Conservation (phyloP, 2,329 filamentous ascomycete species). For the Curvularia sp. region DNA sequence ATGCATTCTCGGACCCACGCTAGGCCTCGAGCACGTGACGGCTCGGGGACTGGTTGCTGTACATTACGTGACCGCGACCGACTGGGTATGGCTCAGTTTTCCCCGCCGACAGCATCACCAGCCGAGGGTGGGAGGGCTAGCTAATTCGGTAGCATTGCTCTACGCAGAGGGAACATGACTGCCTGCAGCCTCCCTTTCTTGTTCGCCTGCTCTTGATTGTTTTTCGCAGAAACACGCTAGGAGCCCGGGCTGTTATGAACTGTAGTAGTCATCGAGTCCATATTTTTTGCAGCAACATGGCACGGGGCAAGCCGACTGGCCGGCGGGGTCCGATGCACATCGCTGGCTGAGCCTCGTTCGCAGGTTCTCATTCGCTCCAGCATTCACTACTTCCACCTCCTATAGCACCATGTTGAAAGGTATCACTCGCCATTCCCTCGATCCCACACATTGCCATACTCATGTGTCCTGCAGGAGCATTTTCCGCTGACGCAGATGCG, state of each 20-base stretch:
- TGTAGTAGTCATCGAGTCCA: slow-evolving; percentile 13
- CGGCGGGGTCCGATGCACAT: slow-evolving; percentile 25
- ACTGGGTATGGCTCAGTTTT: slow-evolving; percentile 5
- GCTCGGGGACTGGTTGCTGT: neutral
- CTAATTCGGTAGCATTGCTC: neutral
- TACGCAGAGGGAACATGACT: slow-evolving; percentile 1
- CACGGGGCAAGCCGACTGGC: slow-evolving; percentile 21
- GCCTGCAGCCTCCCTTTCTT: slow-evolving; percentile 7
- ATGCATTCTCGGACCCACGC: slow-evolving; percentile 9
- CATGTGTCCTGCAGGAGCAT: slow-evolving; percentile 28
- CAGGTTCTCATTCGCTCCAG: slow-evolving; percentile 17
- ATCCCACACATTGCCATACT: slow-evolving; percentile 10
- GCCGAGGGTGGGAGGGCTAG: slow-evolving; percentile 11
- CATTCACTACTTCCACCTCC: slow-evolving; percentile 23
- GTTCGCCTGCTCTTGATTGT: slow-evolving; percentile 6
- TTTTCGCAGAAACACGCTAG: neutral
- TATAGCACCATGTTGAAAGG: slow-evolving; percentile 40
- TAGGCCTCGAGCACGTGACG: slow-evolving; percentile 13
- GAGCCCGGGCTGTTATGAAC: neutral
- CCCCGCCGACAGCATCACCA: slow-evolving; percentile 15
- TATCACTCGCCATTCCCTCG: slow-evolving; percentile 19
- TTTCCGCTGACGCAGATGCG: slow-evolving; percentile 45
- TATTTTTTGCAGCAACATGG: slow-evolving; percentile 14
- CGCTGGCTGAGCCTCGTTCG: slow-evolving; percentile 14
- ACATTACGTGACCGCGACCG: neutral